These are phyloP conservation scores for Suillus weaverae DNA, from an alignment of 768 basidiomycete species.

Conservation along the genomic window DNA sequence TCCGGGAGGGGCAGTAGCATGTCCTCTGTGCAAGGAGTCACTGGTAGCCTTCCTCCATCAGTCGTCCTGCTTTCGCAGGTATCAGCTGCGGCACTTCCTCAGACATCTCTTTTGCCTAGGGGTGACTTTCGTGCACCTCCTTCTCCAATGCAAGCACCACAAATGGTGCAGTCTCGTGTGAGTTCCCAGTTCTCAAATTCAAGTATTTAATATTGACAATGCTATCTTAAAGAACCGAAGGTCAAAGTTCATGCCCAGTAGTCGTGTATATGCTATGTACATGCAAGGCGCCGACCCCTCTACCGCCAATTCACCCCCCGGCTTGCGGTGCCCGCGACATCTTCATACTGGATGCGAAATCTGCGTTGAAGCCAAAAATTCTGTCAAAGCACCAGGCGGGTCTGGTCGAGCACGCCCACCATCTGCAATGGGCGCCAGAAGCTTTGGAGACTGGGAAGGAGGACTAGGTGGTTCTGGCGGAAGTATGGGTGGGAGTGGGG, in stretches of 20 bases:
- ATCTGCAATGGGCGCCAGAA: not conserved
- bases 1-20: constrained; percentile 19
- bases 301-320: constrained; percentile 61
- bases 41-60: constrained; percentile 30
- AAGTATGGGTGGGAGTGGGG: constrained; percentile 34
- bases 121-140: constrained; percentile 1
- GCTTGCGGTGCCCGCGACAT: constrained; percentile 70
- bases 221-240: constrained; percentile 1
- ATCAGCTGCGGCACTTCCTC: constrained; percentile 19
- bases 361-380: constrained; percentile 62
- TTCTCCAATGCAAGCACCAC: constrained; percentile 1
- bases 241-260: constrained; percentile 26
- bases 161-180: not conserved
- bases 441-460: constrained; percentile 27
- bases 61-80: constrained; percentile 30
- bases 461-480: constrained; percentile 20
- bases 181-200: not conserved
- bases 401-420: constrained; percentile 21
- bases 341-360: constrained; percentile 74
- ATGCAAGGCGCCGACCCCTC: constrained; percentile 60
- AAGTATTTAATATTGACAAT: constrained; percentile 10
- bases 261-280: constrained; percentile 54
- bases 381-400: constrained; percentile 27
- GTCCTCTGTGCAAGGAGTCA: constrained; percentile 15
- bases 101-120: constrained; percentile 13